Base-by-base conservation (phyloP, 257 asterid genomes). In the Euphrasia confusa region DNA sequence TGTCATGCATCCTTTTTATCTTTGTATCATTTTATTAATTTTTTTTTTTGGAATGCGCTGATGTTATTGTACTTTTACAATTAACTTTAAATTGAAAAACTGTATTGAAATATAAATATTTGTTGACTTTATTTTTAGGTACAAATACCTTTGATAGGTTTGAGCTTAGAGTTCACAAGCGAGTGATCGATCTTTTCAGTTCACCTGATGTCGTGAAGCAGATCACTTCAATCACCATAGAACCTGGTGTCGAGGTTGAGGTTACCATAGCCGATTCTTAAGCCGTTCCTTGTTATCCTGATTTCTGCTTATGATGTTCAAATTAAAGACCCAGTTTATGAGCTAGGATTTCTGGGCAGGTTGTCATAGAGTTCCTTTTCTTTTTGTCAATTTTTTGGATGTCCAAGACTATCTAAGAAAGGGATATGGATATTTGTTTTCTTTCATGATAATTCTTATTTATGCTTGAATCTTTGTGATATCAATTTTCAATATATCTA, bases 181-280 rank as follows among this genome's bases (percentile, higher is more conserved):
- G 90, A 0, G 83, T 83, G 69, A 83, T 83, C 3, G 90, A 83
- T 68, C 87, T 83, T 42, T 83, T 80, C 80, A 83, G 90, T 47
- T 80, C 87, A n/a, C 81, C 87, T 1, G 83, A 83, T 27, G 90
- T 83, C 3, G 90, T 83, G 71, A 83, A 83, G 81, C 90, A 83
- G 78, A 83, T 83, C 54, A 80, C 90, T 72, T 83, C 87, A 1
- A 83, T 83, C 57, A 78, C 87, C 3, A 83, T 80, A 1, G 90
- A 83, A 78, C 87, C 87, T 52, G 87, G 87, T 66, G 87, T 81
- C 0, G 84, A 81, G 78, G 87, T 81, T 49, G 87, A 83, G 70
- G 87, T 83, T 40, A 83, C 84, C 52, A 83, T 83, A 32, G 90
- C 87, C 0, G 88, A 82, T 61, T 68, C 85, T 21, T 82, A 70